A percentile compares a stretch with the other conserved stretches of the same genome.
These are phyloP conservation scores for Melanomma pulvis-pyrius DNA, from an alignment of 495 filamentous ascomycete genomes.

Conservation along the genomic window DNA sequence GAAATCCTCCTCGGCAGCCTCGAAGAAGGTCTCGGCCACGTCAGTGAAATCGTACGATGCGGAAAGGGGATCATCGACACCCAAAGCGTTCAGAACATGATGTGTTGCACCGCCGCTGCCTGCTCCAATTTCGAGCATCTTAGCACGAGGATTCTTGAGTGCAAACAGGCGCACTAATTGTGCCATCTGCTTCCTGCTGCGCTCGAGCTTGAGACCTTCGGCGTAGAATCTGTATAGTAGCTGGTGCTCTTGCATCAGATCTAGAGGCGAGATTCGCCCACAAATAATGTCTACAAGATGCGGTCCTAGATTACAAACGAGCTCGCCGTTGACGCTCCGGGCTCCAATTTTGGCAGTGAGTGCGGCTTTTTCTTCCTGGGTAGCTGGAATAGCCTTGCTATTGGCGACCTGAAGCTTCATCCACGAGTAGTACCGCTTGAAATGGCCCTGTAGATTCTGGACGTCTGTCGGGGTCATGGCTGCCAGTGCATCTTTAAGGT, in stretches of 20 bases:
- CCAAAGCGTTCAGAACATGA: constrained; percentile 9
- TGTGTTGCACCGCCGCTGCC: constrained; percentile 33
- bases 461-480: background rate
- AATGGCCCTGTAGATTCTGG: background rate
- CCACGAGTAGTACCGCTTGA: constrained; percentile 1
- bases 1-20: constrained; percentile 24
- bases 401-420: background rate
- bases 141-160: constrained; percentile 22
- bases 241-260: constrained; percentile 21
- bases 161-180: constrained; percentile 3
- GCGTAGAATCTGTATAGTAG: constrained; percentile 24
- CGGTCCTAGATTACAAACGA: constrained; percentile 8
- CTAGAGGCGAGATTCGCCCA: constrained; percentile 6
- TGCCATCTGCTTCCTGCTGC: background rate
- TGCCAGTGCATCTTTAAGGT: background rate
- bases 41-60: constrained; percentile 33
- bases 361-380: background rate
- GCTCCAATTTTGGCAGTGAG: background rate
- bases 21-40: constrained; percentile 32
- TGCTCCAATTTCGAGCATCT: constrained; percentile 36
- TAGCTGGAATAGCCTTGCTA: background rate
- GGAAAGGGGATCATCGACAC: background rate
- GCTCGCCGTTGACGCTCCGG: background rate
- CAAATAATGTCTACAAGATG: constrained; percentile 14
- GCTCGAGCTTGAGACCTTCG: background rate